These are phyloP conservation scores for Pistacia atlantica DNA, from an alignment of 345 rosid species.

Conservation along the genomic window DNA sequence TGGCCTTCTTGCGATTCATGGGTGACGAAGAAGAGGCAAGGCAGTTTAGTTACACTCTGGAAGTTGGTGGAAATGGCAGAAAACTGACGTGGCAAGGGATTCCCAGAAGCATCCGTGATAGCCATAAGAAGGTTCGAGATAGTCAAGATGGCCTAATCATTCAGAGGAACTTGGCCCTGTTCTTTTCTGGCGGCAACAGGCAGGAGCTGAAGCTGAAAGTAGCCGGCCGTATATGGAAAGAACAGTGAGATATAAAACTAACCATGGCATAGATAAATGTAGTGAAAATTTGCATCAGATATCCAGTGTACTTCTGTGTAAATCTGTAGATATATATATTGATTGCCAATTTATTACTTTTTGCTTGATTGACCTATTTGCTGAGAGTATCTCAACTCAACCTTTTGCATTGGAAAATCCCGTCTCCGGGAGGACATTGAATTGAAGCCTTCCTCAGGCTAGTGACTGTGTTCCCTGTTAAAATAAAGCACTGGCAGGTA, in stretches of 20 bases:
- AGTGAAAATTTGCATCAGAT: not conserved
- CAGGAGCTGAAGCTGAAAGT: conserved; percentile 53
- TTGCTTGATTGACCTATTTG: not conserved
- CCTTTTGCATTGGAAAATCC: not conserved
- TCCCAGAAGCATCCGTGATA: conserved; percentile 57
- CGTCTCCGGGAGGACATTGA: not conserved
- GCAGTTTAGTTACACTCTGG: conserved; percentile 55
- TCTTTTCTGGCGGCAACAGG: conserved; percentile 55
- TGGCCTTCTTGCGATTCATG: conserved; percentile 66
- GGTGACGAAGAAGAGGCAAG: conserved; percentile 51
- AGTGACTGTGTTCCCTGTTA: no score
- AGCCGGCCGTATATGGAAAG: conserved; percentile 58
- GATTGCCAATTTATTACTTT: not conserved
- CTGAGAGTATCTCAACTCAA: not conserved
- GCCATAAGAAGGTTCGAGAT: conserved; percentile 57
- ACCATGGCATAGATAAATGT: not conserved
- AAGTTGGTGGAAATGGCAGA: conserved; percentile 56
- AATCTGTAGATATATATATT: conserved; percentile 21
- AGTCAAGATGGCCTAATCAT: conserved; percentile 60
- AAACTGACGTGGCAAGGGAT: conserved; percentile 59
- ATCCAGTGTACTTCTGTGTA: conserved; percentile 3
- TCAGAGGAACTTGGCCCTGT: conserved; percentile 52
- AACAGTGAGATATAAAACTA: conserved; percentile 28
- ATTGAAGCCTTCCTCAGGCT: no score
- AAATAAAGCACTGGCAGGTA: no score